Percentiles rank a stretch among this genome's conserved stretches.
These are phyloP conservation scores for Ascochyta lentis DNA, from an alignment of 2,329 filamentous ascomycete genomes.

Conservation along the genomic window DNA sequence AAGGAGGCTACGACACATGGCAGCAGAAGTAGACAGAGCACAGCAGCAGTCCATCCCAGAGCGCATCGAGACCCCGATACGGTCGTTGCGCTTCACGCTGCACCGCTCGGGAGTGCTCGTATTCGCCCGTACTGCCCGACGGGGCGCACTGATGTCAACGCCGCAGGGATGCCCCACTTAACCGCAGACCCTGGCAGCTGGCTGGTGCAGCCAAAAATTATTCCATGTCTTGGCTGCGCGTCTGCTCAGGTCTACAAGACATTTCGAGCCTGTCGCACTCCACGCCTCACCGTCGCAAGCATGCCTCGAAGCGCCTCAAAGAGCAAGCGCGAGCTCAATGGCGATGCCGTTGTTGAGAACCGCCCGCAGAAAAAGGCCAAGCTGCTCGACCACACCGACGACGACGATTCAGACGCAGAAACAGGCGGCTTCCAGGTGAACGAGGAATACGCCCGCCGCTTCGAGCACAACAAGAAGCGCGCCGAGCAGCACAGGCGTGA, in stretches of 20 bases:
- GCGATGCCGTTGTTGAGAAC: slow-evolving; percentile 26
- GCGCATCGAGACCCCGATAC: too few relatives aligned
- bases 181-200: not conserved
- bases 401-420: slow-evolving; percentile 36
- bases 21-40: too few relatives aligned
- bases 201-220: slow-evolving; percentile 13
- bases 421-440: slow-evolving; percentile 74
- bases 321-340: slow-evolving; percentile 35
- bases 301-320: slow-evolving; percentile 38
- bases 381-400: slow-evolving; percentile 48
- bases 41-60: too few relatives aligned
- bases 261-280: slow-evolving; percentile 29
- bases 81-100: too few relatives aligned
- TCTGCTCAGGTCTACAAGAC: slow-evolving; percentile 16
- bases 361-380: slow-evolving; percentile 46
- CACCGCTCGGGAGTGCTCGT: slow-evolving; percentile 2
- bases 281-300: slow-evolving; percentile 5
- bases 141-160: slow-evolving; percentile 26
- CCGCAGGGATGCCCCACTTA: too few relatives aligned
- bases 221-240: slow-evolving; percentile 25
- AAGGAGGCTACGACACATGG: too few relatives aligned
- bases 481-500: slow-evolving; percentile 78
- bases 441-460: slow-evolving; percentile 83
- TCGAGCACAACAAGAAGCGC: slow-evolving; percentile 97
- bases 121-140: slow-evolving; percentile 25